Percentiles rank a stretch among this genome's conserved stretches.
Conservation (phyloP, 805 yeast genomes). For the Debaryomyces maramus region DNA sequence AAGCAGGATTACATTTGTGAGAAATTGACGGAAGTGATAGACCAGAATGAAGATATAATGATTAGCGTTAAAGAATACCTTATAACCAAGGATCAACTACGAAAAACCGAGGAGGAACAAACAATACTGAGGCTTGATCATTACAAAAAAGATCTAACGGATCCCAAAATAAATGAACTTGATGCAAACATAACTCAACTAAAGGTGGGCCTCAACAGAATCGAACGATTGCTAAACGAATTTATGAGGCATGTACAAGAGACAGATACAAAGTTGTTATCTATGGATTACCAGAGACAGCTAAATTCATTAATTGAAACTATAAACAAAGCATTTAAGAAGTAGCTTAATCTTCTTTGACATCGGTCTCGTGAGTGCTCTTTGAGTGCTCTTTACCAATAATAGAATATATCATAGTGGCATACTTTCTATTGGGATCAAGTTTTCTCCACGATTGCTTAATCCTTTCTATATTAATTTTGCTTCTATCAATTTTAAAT, state of each 20-base stretch:
- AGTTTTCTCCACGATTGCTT: slow-evolving; percentile 37
- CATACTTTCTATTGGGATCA: slow-evolving; percentile 41
- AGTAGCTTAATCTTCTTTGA: background rate
- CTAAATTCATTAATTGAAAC: slow-evolving; percentile 14
- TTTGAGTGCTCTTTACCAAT: slow-evolving; percentile 24
- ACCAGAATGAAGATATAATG: slow-evolving; percentile 34
- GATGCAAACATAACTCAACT: slow-evolving; percentile 14
- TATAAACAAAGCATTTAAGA: slow-evolving; percentile 14
- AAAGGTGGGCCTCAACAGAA: slow-evolving; percentile 8
- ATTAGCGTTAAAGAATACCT: slow-evolving; percentile 33
- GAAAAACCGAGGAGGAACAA: slow-evolving; percentile 14
- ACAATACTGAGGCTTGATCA: slow-evolving; percentile 11
- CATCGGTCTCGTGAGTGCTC: background rate
- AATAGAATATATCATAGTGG: slow-evolving; percentile 35
- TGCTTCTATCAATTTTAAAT: slow-evolving; percentile 39
- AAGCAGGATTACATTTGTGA: slow-evolving; percentile 33
- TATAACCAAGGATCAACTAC: slow-evolving; percentile 19
- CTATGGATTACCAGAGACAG: slow-evolving; percentile 16
- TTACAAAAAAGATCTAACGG: slow-evolving; percentile 12
- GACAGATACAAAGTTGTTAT: slow-evolving; percentile 8
- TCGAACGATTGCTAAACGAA: slow-evolving; percentile 6
- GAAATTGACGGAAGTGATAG: slow-evolving; percentile 31
- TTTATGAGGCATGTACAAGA: slow-evolving; percentile 5
- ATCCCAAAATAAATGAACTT: slow-evolving; percentile 14
- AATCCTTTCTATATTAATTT: slow-evolving; percentile 45